Conservation (phyloP, 805 yeast species). For the Nakazawaea wickerhamii region DNA sequence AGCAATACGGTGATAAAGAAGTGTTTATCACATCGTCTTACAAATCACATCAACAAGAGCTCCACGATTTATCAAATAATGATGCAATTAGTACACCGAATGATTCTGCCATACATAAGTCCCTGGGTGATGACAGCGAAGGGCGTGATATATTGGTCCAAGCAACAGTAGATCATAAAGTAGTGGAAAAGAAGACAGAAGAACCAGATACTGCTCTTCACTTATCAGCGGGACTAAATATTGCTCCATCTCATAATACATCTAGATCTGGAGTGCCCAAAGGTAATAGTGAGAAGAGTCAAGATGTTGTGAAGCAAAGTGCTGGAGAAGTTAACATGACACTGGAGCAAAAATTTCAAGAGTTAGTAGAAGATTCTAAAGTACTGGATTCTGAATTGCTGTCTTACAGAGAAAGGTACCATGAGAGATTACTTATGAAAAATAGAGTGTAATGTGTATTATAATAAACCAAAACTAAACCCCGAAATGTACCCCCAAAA, state of each 20-base stretch:
- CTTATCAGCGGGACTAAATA: neutral
- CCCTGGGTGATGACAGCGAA: neutral
- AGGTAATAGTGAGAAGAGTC: neutral
- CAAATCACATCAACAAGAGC: conserved; percentile 30
- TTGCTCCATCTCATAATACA: neutral
- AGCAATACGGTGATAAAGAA: conserved; percentile 32
- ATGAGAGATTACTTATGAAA: conserved; percentile 13
- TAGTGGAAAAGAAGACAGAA: conserved; percentile 14
- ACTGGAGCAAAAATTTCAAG: neutral
- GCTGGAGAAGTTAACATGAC: neutral
- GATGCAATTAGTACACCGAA: neutral
- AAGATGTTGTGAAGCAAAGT: neutral
- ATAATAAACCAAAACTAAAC: neutral
- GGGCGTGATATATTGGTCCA: conserved; percentile 9
- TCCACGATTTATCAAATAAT: neutral
- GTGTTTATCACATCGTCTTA: conserved; percentile 46
- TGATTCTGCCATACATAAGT: neutral
- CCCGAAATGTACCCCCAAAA: neutral
- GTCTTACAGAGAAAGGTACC: conserved; percentile 18
- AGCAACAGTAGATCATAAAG: conserved; percentile 13
- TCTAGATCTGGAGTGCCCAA: neutral
- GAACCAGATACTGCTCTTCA: neutral
- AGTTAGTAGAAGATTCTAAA: conserved; percentile 4
- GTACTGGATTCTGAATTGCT: conserved; percentile 16
- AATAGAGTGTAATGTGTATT: too few relatives aligned